Conservation (phyloP, 345 rosid species). For the Salix dunnii region DNA sequence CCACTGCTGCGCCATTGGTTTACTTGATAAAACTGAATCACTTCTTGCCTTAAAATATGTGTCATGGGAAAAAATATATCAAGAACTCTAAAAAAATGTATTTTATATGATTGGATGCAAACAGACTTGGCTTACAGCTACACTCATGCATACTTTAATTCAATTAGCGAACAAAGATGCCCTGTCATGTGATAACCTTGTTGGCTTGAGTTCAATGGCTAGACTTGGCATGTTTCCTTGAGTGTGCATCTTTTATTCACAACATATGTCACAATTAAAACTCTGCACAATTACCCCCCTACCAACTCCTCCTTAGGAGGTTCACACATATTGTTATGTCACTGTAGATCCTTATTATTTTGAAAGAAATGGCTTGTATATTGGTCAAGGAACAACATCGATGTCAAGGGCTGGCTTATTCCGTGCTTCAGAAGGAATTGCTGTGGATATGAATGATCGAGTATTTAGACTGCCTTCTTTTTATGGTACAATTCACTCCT, state of each 20-base stretch:
- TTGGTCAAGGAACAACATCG: constrained; percentile 85
- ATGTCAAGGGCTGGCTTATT: constrained; percentile 95
- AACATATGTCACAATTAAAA: not conserved
- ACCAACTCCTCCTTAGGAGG: constrained; percentile 11
- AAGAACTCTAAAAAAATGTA: no score
- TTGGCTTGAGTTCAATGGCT: not conserved
- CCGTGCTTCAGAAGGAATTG: constrained; percentile 75
- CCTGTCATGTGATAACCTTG: not conserved
- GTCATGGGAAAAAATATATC: no score
- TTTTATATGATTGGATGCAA: not conserved
- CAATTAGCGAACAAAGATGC: not conserved
- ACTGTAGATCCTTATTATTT: constrained; percentile 67
- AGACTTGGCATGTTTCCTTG: not conserved
- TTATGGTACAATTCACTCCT: constrained; percentile 48
- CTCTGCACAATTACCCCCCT: not conserved
- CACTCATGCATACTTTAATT: not conserved
- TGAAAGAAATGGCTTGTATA: constrained; percentile 76
- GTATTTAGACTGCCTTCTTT: constrained; percentile 80
- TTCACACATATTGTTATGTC: constrained; percentile 28
- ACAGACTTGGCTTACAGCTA: not conserved
- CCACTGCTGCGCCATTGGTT: no score
- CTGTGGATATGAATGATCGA: constrained; percentile 73
- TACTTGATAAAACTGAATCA: no score
- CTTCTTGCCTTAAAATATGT: no score
- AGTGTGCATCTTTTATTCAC: not conserved